phyloP scores from a whole-genome alignment of 441 rosid genomes.

The Pelargonium fulgidum region DNA sequence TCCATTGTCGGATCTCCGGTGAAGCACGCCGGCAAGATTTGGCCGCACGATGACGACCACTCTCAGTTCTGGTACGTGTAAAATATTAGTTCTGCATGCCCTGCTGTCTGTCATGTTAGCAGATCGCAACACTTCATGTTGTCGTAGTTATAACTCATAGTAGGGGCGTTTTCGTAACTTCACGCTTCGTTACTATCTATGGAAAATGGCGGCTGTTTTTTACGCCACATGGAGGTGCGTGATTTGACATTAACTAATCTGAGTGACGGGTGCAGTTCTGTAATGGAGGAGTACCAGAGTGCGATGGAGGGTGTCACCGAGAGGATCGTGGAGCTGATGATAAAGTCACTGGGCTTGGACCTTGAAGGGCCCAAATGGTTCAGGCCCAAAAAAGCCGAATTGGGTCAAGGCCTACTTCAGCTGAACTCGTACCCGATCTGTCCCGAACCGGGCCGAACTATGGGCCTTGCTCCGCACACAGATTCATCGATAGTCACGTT shows the following conservation, averaged over 20 bases:
- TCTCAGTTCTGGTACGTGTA: slow-evolving; percentile 37
- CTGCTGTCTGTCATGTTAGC: no score
- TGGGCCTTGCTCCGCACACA: slow-evolving; percentile 50
- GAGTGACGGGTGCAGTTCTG: slow-evolving; percentile 28
- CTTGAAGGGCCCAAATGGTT: slow-evolving; percentile 22
- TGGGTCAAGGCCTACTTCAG: slow-evolving; percentile 33
- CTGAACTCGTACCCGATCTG: slow-evolving; percentile 58
- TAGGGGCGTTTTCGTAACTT: neutral
- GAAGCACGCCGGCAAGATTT: slow-evolving; percentile 32
- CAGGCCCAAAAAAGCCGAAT: slow-evolving; percentile 19
- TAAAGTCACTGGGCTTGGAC: slow-evolving; percentile 26
- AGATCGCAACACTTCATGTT: slow-evolving; percentile 12
- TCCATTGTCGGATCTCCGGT: slow-evolving; percentile 31
- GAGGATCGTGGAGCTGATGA: slow-evolving; percentile 25
- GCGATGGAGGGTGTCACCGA: slow-evolving; percentile 27
- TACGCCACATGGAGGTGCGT: no score
- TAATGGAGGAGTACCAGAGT: slow-evolving; percentile 38
- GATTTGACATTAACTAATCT: no score
- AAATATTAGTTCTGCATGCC: slow-evolving; percentile 30
- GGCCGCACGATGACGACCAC: slow-evolving; percentile 23
- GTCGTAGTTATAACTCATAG: no score
- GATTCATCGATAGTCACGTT: slow-evolving; percentile 43
- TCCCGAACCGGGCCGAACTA: slow-evolving; percentile 49
- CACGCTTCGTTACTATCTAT: neutral
- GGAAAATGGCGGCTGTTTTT: neutral